A percentile compares a stretch with the other conserved stretches of the same genome.
Conservation (phyloP, 2,329 filamentous ascomycete species). For the Furcasterigmium furcatum region DNA sequence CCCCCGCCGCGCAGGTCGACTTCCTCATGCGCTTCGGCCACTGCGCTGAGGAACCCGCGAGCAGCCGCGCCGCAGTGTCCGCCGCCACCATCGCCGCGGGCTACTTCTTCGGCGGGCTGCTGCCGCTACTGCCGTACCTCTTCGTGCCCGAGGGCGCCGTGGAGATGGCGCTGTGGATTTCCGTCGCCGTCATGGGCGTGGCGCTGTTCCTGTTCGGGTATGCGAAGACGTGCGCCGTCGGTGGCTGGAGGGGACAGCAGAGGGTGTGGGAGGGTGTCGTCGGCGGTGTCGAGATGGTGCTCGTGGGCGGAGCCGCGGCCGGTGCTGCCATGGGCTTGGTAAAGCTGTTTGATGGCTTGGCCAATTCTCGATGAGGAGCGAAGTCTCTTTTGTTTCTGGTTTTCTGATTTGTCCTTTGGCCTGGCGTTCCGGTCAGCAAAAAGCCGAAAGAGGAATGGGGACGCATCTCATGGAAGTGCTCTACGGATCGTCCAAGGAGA, state of each 20-base stretch:
- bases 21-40: slow-evolving; percentile 61
- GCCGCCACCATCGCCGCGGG: slow-evolving; percentile 65
- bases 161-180: slow-evolving; percentile 51
- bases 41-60: slow-evolving; percentile 40
- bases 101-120: slow-evolving; percentile 67
- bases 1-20: slow-evolving; percentile 42
- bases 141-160: slow-evolving; percentile 38
- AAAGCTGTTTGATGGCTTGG: slow-evolving; percentile 14
- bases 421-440: neutral
- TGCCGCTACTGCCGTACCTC: slow-evolving; percentile 71
- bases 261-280: slow-evolving; percentile 13
- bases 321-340: slow-evolving; percentile 35
- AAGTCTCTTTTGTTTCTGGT: neutral
- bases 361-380: neutral
- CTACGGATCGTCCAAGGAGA: neutral
- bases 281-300: slow-evolving; percentile 34
- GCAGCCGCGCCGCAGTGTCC: slow-evolving; percentile 45
- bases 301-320: slow-evolving; percentile 33
- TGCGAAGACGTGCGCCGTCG: slow-evolving; percentile 52
- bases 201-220: slow-evolving; percentile 64
- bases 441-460: neutral
- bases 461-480: neutral
- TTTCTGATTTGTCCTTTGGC: too few relatives aligned
- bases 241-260: slow-evolving; percentile 11
- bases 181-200: slow-evolving; percentile 56